Base-by-base conservation (phyloP, 2,329 filamentous ascomycete genomes). In the Colletotrichum filicis region DNA sequence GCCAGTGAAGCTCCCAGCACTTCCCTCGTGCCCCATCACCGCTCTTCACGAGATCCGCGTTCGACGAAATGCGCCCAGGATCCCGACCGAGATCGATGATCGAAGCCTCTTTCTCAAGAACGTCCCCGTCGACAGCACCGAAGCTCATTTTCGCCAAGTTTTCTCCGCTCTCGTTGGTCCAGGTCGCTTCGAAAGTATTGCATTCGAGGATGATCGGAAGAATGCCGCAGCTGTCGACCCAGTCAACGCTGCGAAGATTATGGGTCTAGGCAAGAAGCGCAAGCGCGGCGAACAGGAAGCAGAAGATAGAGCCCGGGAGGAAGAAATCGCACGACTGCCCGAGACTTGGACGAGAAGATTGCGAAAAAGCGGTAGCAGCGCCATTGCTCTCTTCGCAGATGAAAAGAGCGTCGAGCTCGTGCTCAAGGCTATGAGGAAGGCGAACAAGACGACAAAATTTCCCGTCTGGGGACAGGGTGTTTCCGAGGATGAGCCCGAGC, bases 51-150 rank as follows among this genome's bases (percentile, higher is more conserved):
- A 95, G 83, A 86, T 98, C 78, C 98, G 98, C 84, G 84, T 98
- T 68, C 94, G 94, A 76, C 91, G 91, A 68, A 95, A 98, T 83
- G 88, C 92, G 58, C 95, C 96, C 74, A 94, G 93, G 83, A 88
- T 94, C 53, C 91, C 94, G 16, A 93, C 93, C 8, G 87, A 89
- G 67, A 89, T 93, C 81, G 93, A 96, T 77, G 85, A 90, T 19
- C 92, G 95, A 77, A 95, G 94, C 74, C 88, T 99, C 22, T 99
- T 98, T 83, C 81, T 97, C n/a, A 93, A 95, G 75, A 98, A 99
- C 79, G 85, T 97, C 1, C 97, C 97, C 7, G 87, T 93, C 75
- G 95, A 98, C 80, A 92, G 94, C 72, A 97, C 94, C 5, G 92
- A 94, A 69, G 82, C 87, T 1, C 94, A 95, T 78, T 87, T 98